Evolutionary conservation across 2,329 filamentous ascomycete genomes (phyloP).

Genomic region (Fusarium solani-melongenae): DNA sequence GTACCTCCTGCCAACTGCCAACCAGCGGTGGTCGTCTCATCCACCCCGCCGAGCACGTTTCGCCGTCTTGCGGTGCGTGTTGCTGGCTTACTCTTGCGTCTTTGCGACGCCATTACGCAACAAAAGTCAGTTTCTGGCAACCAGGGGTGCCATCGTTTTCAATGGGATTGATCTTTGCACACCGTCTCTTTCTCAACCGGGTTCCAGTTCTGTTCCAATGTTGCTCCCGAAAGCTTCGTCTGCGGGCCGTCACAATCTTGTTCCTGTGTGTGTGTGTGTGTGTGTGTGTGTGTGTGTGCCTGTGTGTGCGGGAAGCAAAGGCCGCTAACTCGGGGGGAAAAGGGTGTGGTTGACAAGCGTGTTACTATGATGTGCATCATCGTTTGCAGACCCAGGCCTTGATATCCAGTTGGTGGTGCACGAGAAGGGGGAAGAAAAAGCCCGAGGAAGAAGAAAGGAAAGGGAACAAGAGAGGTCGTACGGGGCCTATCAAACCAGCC

Average conservation of each 20-base stretch:
- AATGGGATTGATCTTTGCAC: not conserved
- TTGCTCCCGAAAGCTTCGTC: constrained; percentile 35
- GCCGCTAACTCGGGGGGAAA: constrained; percentile 20
- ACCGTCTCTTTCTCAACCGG: not conserved
- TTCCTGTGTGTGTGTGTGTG: constrained; percentile 11
- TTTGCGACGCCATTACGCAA: constrained; percentile 37
- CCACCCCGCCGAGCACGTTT: constrained; percentile 44
- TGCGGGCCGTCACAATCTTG: constrained; percentile 22
- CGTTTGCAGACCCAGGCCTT: constrained; percentile 3
- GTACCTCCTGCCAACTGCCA: not conserved
- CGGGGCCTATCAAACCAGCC: constrained; percentile 20
- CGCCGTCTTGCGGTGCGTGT: constrained; percentile 24
- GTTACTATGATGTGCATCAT: constrained; percentile 33
- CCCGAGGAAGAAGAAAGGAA: constrained; percentile 28
- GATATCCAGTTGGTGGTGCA: constrained; percentile 26
- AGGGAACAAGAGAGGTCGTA: not conserved
- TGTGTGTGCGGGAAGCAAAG: constrained; percentile 25
- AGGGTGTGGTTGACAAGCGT: constrained; percentile 7
- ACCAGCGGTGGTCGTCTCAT: constrained; percentile 28
- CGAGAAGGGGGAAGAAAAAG: constrained; percentile 14
- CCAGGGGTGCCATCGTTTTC: not conserved
- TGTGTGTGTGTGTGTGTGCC: too few species aligned
- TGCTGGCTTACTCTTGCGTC: constrained; percentile 32
- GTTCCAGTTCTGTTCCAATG: constrained; percentile 8
- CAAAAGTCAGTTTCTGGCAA: constrained; percentile 14